Percentiles rank a stretch among this genome's conserved stretches.
phyloP scores from a whole-genome alignment of 78 protist species.

The Dictyostelium purpureum region DNA sequence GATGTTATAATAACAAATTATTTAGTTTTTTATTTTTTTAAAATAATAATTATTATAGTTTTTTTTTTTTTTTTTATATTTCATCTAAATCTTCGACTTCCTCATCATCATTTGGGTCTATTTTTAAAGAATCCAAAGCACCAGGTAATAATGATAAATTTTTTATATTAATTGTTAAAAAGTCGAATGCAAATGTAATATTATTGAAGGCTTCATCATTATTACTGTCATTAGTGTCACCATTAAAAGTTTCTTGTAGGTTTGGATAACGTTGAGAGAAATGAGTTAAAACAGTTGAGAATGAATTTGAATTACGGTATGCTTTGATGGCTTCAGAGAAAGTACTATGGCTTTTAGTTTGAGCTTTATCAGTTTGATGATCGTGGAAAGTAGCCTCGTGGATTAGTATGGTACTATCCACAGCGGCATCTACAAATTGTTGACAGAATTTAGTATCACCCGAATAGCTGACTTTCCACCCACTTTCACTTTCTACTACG shows the following conservation, averaged over 20 bases:
- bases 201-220: not conserved
- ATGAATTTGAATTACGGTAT: not conserved
- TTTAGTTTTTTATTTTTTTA: not conserved
- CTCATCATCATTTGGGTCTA: slow-evolving; percentile 1
- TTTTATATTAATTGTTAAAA: slow-evolving; percentile 29
- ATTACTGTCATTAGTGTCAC: not conserved
- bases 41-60: too few relatives aligned
- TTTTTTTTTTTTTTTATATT: not conserved
- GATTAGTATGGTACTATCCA: slow-evolving; percentile 3
- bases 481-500: slow-evolving; percentile 9
- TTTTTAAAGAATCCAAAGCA: slow-evolving; percentile 16
- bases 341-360: slow-evolving; percentile 25
- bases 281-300: slow-evolving; percentile 15
- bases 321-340: slow-evolving; percentile 22
- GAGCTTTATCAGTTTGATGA: slow-evolving; percentile 30
- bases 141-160: slow-evolving; percentile 4
- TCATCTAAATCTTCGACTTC: slow-evolving; percentile 28
- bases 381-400: slow-evolving; percentile 71
- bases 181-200: slow-evolving; percentile 40
- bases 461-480: slow-evolving; percentile 31
- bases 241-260: not conserved
- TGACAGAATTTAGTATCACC: slow-evolving; percentile 63
- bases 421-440: not conserved
- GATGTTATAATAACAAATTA: too few relatives aligned
- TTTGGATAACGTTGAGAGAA: slow-evolving; percentile 67